Conservation (phyloP, 2,329 filamentous ascomycete species). For the Colletotrichum sp. region DNA sequence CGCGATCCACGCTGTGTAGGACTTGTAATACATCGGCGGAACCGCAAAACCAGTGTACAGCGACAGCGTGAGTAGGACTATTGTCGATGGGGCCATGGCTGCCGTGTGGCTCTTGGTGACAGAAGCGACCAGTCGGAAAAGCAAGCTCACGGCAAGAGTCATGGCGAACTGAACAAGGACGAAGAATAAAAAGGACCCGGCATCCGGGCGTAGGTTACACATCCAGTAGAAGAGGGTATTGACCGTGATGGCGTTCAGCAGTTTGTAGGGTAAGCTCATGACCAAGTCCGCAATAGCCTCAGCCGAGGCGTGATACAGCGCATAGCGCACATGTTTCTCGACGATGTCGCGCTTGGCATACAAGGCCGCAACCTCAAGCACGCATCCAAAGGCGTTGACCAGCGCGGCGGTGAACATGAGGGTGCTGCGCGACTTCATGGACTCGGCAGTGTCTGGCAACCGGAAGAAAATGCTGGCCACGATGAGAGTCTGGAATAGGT, state of each 20-base stretch:
- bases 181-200: slow-evolving; percentile 64
- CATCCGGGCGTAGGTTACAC: slow-evolving; percentile 30
- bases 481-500: slow-evolving; percentile 67
- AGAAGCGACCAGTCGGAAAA: slow-evolving; percentile 72
- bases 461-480: slow-evolving; percentile 72
- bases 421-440: slow-evolving; percentile 56
- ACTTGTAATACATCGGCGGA: slow-evolving; percentile 3
- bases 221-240: slow-evolving; percentile 41
- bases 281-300: slow-evolving; percentile 44
- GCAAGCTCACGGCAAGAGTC: slow-evolving; percentile 65
- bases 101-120: slow-evolving; percentile 53
- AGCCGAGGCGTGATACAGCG: slow-evolving; percentile 35
- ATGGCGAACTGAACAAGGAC: slow-evolving; percentile 64
- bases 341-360: slow-evolving; percentile 35
- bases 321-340: slow-evolving; percentile 35
- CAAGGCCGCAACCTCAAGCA: slow-evolving; percentile 35
- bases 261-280: slow-evolving; percentile 48
- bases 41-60: slow-evolving; percentile 18
- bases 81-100: slow-evolving; percentile 9
- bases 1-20: slow-evolving; percentile 10
- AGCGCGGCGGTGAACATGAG: slow-evolving; percentile 41
- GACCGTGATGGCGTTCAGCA: slow-evolving; percentile 59
- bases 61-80: slow-evolving; percentile 1
- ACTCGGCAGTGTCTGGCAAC: slow-evolving; percentile 55
- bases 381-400: slow-evolving; percentile 49